Base-by-base conservation (phyloP, 352 stramenopile genomes). In the Globisporangium parvum region DNA sequence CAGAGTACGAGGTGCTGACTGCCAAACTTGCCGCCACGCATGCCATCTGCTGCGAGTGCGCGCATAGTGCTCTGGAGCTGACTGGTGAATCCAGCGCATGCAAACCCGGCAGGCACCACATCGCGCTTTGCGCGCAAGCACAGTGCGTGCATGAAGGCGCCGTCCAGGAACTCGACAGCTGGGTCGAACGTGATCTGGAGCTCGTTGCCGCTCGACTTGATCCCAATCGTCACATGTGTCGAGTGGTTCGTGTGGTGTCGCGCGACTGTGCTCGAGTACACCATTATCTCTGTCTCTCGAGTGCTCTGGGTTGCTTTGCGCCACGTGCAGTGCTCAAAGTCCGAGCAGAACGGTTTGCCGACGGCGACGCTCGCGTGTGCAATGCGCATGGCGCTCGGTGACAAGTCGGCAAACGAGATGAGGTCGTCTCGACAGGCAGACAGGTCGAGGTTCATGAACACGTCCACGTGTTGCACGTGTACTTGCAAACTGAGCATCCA, bases 401-500 rank as follows among this genome's bases (percentile, higher is more conserved):
- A 64, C 1, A 71, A 31, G 40, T 75, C 65, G 0, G 61, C 64
- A 6, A 71, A 50, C 8, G 60, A 70, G 15, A 71, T 47, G 10
- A 61, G 17, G 5, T 47, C 17, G 17, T 59, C 47, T 1, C 21
- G 12, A 24, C 67, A 74, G 6, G 41, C 15, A 2, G 18, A n/a
- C 17, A 42, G 48, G 45, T 63, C 40, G 9, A 66, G 47, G 33
- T 69, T 67, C n/a, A 23, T 41, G 44, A 74, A 71, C 17, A 56
- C 39, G 11, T 51, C 35, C 6, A 64, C 21, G 17, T 71, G 53
- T 3, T 26, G 44, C 3, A 63, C 42, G 18, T 46, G 57, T 15
- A 78, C 66, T 37, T 69, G 55, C 28, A 72, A 47, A 3, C 59
- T 44, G 3, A 78, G 47, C 57, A 85, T 57, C 75, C 75, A 86